Evolutionary conservation across 768 basidiomycete species (phyloP), one percentile per base, ranked within the genome.

Genomic region (Galerina sulciceps): DNA sequence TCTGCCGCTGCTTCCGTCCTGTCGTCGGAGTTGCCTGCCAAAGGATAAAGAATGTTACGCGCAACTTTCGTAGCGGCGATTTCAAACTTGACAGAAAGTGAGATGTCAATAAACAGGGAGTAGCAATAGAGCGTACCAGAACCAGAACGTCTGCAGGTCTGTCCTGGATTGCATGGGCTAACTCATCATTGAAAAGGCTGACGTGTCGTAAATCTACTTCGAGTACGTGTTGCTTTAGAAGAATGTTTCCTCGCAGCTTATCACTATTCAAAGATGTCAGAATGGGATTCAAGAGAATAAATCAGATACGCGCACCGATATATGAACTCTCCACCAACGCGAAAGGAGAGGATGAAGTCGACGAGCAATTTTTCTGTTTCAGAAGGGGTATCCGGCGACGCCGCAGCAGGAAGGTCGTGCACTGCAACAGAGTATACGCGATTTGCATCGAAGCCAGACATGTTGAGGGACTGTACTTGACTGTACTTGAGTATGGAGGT

Each of bases 391-490:
- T 94, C 92, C 20, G 87, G 83, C 14, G 82, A 76, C 10, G 80
- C 75, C 15, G 83, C 78, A 8, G 83, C 67, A 0, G 87, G 77
- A 6, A 79, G 74, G 63, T 89, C 86, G 65, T 93, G 87, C 1
- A 94, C 89, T 14, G 90, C 83, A 47, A 96, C 89, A 1, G 89
- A 86, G 73, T 89, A 95, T 26, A 94, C 84, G 58, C 83, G 85
- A 74, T 94, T 88, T 22, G 82, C 80, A 67, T 96, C 94, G 68
- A 93, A 96, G 58, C 92, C 92, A 65, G 93, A 94, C 94, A 94
- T 95, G 57, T 53, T 68, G 44, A 54, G 38, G 36, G 17, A 53
- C 47, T 18, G 51, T 31, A 45, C n/a, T n/a, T n/a, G n/a, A n/a
- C n/a, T n/a, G n/a, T n/a, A n/a, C n/a, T n/a, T n/a, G n/a, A n/a